Conservation (phyloP, 345 rosid species). For the Firmiana major region DNA sequence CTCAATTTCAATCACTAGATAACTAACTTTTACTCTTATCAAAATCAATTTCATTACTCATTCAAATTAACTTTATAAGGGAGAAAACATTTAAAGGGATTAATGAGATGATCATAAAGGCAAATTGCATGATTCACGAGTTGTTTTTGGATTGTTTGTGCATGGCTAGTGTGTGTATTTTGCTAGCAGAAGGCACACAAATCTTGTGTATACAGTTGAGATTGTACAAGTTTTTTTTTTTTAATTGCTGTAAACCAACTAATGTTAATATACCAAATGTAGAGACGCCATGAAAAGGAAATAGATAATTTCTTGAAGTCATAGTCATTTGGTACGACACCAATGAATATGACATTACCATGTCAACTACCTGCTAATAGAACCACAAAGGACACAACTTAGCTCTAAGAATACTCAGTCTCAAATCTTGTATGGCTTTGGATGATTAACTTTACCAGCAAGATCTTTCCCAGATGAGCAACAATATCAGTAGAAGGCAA, state of each 20-base stretch:
- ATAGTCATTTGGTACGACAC: background rate
- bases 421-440: background rate
- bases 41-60: no score
- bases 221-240: background rate
- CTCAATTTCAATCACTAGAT: no score
- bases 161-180: background rate
- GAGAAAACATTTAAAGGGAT: background rate
- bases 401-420: no score
- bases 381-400: background rate
- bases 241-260: background rate
- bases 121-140: background rate
- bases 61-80: no score
- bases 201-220: background rate
- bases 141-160: background rate
- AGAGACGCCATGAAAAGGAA: background rate
- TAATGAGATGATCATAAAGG: background rate
- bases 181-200: background rate
- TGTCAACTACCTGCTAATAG: background rate
- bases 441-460: background rate
- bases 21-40: no score
- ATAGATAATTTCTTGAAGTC: background rate
- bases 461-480: no score
- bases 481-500: no score
- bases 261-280: no score
- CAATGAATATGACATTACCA: background rate